Base-by-base conservation (phyloP, 495 filamentous ascomycete genomes). In the Parathielavia appendiculata region DNA sequence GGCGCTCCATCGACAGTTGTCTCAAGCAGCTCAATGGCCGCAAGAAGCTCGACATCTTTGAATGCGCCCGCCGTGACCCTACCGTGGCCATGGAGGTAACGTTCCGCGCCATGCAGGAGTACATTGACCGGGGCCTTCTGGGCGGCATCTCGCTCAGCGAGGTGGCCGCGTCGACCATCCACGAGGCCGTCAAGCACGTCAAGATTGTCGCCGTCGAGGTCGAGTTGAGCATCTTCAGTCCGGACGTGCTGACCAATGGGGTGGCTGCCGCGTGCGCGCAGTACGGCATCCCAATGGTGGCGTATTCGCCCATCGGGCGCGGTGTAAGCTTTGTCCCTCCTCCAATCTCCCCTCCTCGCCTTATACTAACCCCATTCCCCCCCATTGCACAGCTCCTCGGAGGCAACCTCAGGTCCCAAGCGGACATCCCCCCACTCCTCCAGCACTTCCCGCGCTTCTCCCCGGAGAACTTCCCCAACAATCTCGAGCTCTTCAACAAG, bases 21-120 rank as follows among this genome's bases (percentile, higher is more conserved):
- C 66, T 95, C 45, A 76, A 66, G 32, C 65, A 80, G 34, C 75
- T 90, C 14, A 81, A 85, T 47, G 88, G 86, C 8, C 88, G 84
- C 60, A 93, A 93, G 78, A 85, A 77, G 59, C 72, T 96, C 56
- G 90, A 96, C 71, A 80, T 93, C 53, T 96, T 91, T 61, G 86
- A 92, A 71, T 84, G 74, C 59, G 89, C 87, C 16, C 77, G 91
- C 4, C 79, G 89, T 22, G 91, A 95, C 62, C 77, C 76, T 6
- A 81, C 82, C 0, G 77, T 75, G 44, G 73, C 75, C 7, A 60
- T 80, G 54, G 73, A 74, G 38, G 72, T 70, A 16, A 81, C 82
- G 14, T 75, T 82, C 52, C 77, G 74, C 13, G 71, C 66, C 9
- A 63, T 89, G 20, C 79, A 87, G 66, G 76, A 79, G 66, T 77